A percentile compares a stretch with the other conserved stretches of the same genome.
Evolutionary conservation across 495 filamentous ascomycete species (phyloP).

Genomic region (Xylaria intraflava): DNA sequence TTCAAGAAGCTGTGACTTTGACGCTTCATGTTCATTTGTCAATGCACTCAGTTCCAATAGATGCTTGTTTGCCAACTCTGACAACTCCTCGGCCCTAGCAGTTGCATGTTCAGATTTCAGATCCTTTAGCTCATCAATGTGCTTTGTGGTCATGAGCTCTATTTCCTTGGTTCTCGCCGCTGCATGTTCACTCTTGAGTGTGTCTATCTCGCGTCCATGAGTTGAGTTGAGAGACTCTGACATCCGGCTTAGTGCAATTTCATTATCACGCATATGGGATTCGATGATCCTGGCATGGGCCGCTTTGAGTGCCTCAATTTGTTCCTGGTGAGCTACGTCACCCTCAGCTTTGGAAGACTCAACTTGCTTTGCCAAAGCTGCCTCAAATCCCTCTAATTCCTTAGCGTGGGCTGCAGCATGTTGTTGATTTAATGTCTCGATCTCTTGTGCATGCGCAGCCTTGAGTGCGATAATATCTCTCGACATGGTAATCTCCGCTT

Average conservation of each 20-base stretch:
- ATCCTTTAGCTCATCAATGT: slow-evolving; percentile 18
- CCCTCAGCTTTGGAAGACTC: slow-evolving; percentile 27
- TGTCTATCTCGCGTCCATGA: slow-evolving; percentile 21
- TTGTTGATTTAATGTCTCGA: slow-evolving; percentile 21
- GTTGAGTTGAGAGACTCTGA: slow-evolving; percentile 23
- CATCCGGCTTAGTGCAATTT: slow-evolving; percentile 22
- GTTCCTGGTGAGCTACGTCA: slow-evolving; percentile 18
- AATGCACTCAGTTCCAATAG: slow-evolving; percentile 14
- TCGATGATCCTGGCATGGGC: slow-evolving; percentile 24
- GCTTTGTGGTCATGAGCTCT: slow-evolving; percentile 13
- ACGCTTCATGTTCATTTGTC: slow-evolving; percentile 7
- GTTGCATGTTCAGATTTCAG: slow-evolving; percentile 18
- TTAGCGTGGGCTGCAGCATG: slow-evolving; percentile 23
- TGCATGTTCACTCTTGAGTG: slow-evolving; percentile 20
- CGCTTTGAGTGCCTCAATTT: slow-evolving; percentile 26
- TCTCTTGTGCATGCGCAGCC: slow-evolving; percentile 21
- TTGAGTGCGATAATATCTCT: slow-evolving; percentile 21
- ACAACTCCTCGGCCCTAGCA: slow-evolving; percentile 11
- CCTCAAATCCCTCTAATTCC: slow-evolving; percentile 25
- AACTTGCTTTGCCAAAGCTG: slow-evolving; percentile 23
- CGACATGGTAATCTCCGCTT: slow-evolving; percentile 17
- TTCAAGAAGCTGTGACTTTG: not conserved
- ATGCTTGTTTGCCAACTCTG: slow-evolving; percentile 10
- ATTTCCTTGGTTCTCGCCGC: slow-evolving; percentile 17
- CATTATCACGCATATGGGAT: slow-evolving; percentile 24